A percentile compares a stretch with the other conserved stretches of the same genome.
These are phyloP conservation scores for Cercospora zeae-maydis DNA, from an alignment of 2,329 filamentous ascomycete genomes.

Conservation along the genomic window DNA sequence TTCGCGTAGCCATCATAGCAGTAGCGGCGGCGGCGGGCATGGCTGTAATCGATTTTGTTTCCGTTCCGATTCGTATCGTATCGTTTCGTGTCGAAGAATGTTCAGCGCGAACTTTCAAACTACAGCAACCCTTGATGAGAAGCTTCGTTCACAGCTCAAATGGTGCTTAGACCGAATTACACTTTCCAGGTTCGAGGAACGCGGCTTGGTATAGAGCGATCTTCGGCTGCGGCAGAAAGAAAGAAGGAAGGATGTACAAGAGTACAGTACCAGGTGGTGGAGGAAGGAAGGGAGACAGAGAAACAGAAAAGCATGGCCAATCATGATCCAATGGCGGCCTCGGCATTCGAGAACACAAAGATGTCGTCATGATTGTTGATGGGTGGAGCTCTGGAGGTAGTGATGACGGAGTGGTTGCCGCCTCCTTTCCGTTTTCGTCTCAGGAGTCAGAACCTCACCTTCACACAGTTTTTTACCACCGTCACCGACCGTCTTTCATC, in stretches of 20 bases:
- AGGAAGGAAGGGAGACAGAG: neutral
- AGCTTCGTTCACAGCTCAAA: neutral
- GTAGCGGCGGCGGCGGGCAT: too few species aligned
- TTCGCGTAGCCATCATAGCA: neutral
- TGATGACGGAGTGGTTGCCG: neutral
- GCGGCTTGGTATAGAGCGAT: neutral
- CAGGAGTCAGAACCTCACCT: neutral
- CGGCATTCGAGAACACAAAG: neutral
- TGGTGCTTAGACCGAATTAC: neutral
- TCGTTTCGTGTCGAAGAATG: too few species aligned
- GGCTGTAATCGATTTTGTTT: too few species aligned
- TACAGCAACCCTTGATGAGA: too few species aligned
- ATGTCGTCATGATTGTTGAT: neutral
- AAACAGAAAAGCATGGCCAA: neutral
- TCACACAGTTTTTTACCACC: too few species aligned
- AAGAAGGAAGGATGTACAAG: neutral
- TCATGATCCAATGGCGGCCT: slow-evolving; percentile 3
- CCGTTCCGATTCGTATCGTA: too few species aligned
- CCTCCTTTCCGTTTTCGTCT: neutral
- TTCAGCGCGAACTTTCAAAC: too few species aligned
- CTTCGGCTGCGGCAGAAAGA: neutral
- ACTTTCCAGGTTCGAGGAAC: neutral
- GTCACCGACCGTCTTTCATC: too few species aligned
- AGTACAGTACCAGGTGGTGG: neutral
- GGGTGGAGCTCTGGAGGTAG: neutral